Base-by-base conservation (phyloP, 2,329 filamentous ascomycete genomes). In the Pseudomassariella vexata region DNA sequence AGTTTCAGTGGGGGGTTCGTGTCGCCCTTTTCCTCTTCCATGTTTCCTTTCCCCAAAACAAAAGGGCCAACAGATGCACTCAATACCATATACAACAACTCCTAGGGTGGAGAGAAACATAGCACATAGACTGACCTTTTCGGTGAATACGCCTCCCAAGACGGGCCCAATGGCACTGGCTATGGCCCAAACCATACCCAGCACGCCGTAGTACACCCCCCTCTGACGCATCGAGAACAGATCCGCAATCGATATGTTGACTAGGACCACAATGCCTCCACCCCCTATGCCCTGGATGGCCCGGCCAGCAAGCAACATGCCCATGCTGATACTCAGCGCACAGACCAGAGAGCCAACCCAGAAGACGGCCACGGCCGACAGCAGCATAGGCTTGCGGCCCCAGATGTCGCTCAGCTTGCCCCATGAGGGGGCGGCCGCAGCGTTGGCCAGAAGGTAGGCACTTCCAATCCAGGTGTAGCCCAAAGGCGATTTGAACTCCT, bases 391-490 rank as follows among this genome's bases (percentile, higher is more conserved):
- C 46, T 76, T 76, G 28, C 73, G 68, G 16, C 73, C 72, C 55
- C 70, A 77, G 34, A 78, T 71, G 41, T 77, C 73, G 24, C 68
- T 68, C 28, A 76, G 48, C 45, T 74, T 73, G 35, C 79, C 81
- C 83, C 82, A 89, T 30, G 81, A 76, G 1, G 82, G 81, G 0
- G 76, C 74, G 1, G 73, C 70, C 53, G 66, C 73, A 2, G 82
- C 78, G 49, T 78, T 81, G 34, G 78, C 81, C 9, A 89, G 72
- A 6, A 87, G 65, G 48, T 84, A 90, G 3, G 82, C 76, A 22
- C 73, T 77, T 10, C 84, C 84, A 39, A 90, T 79, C 85, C 84
- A 89, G 31, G 79, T 73, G 57, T 88, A 89, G 16, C 82, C 83
- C 11, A 73, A 63, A 3, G 75, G 75, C 5, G 82, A 83, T 26